Evolutionary conservation across 192 early-diverging fungal genomes (phyloP).

Genomic region (Oehlia diaphana): DNA sequence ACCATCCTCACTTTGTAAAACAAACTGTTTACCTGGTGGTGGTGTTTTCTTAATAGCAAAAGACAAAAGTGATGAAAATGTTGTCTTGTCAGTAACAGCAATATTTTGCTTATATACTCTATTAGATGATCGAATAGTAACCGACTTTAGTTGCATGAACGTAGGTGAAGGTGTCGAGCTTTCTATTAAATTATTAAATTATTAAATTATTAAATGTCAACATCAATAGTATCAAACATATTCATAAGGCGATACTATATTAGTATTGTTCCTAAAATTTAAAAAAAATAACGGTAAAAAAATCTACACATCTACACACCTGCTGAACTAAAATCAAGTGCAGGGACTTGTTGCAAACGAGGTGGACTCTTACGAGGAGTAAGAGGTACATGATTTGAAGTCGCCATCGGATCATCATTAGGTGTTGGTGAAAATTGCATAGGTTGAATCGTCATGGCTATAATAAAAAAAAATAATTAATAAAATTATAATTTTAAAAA

Average conservation of each 20-base stretch:
- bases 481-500: too few relatives aligned
- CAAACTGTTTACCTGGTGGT: constrained; percentile 28
- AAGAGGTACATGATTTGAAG: not conserved
- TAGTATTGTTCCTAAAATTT: too few relatives aligned
- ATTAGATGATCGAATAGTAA: constrained; percentile 27
- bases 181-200: not conserved
- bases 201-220: not conserved
- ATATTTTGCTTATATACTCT: constrained; percentile 24
- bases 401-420: not conserved
- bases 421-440: not conserved
- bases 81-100: constrained; percentile 25
- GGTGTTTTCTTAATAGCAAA: constrained; percentile 27
- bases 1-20: constrained; percentile 25
- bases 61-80: constrained; percentile 17
- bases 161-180: constrained; percentile 21
- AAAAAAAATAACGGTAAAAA: not conserved
- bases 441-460: constrained; percentile 2
- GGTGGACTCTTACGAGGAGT: constrained; percentile 31
- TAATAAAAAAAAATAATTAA: not conserved
- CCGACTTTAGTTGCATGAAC: constrained; percentile 22
- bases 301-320: not conserved
- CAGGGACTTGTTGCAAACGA: constrained; percentile 19
- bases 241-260: too few relatives aligned
- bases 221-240: too few relatives aligned
- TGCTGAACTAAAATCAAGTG: constrained; percentile 19